Evolutionary conservation across 805 yeast genomes (phyloP), one percentile per base, ranked within the genome.

Genomic region (Yarrowia sp.): DNA sequence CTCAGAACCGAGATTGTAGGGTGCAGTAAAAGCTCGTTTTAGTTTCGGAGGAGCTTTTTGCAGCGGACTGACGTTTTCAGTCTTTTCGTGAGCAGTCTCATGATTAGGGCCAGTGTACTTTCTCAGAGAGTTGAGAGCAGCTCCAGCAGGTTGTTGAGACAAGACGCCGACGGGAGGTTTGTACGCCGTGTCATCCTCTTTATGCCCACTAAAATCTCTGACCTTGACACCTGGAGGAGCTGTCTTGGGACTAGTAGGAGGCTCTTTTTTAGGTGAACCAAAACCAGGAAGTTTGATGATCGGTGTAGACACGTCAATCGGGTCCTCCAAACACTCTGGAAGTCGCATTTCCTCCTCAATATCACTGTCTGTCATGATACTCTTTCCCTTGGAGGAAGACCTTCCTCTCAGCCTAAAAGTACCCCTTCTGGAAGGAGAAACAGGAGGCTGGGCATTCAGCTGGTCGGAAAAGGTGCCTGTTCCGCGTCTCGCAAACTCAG

Each of bases 291-390:
- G 61, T 10, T 54, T 54, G 19, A 54, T 46, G 4, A 54, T 54
- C 3, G 61, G 61, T n/a, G 46, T 26, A 1, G 46, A 26, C 44
- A 54, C 4, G 26, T 54, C 61, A 12, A 38, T 11, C 14, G 16
- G 10, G 2, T 24, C 35, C 5, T 46, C 46, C 35, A 54, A n/a
- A 28, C 46, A 38, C 4, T 26, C 46, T 4, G 59, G 43, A 2
- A 12, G 21, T 10, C 32, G 2, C 61, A 17, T 14, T 26, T 54
- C 61, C 26, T 54, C 61, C 28, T 54, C 61, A 17, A 24, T 36
- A 24, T 54, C 61, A n/a, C 61, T 52, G 11, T 52, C 59, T 6
- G 59, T 54, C 61, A 54, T 54, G 33, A 38, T 28, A 1, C 61
- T 30, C 26, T 54, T 54, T 4, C 61, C 61, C 35, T 54, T 54